phyloP scores from a whole-genome alignment of 2,329 filamentous ascomycete species.

The Lasiodiplodia citricola region DNA sequence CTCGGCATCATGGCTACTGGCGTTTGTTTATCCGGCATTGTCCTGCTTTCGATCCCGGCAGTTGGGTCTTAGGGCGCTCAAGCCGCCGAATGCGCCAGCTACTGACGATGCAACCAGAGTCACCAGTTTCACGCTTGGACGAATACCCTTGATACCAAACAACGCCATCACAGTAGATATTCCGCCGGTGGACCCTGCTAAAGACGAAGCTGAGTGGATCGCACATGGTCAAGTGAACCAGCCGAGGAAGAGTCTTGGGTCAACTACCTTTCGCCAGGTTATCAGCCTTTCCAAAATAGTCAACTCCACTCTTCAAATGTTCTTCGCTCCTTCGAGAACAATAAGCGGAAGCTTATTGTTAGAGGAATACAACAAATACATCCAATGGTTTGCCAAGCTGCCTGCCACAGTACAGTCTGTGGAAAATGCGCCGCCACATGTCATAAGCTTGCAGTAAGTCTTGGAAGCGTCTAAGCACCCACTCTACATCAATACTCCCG shows the following conservation, averaged over 20 bases:
- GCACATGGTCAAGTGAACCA: constrained; percentile 25
- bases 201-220: constrained; percentile 28
- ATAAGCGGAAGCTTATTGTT: constrained; percentile 30
- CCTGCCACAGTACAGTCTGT: constrained; percentile 24
- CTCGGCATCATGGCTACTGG: not conserved
- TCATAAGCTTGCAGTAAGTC: constrained; percentile 32
- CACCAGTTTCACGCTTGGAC: constrained; percentile 31
- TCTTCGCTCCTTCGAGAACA: constrained; percentile 30
- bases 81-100: not conserved
- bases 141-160: constrained; percentile 29
- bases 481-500: not conserved
- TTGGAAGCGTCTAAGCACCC: not conserved
- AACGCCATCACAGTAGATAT: constrained; percentile 31
- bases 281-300: constrained; percentile 31
- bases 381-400: constrained; percentile 27
- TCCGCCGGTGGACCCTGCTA: constrained; percentile 26
- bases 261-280: constrained; percentile 30
- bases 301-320: constrained; percentile 33
- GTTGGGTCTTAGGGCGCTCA: not conserved
- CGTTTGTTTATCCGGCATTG: not conserved
- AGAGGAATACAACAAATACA: constrained; percentile 31
- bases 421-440: constrained; percentile 30
- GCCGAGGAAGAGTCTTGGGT: constrained; percentile 24
- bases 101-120: constrained; percentile 25
- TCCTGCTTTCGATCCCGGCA: too few relatives aligned